Evolutionary conservation across 2,329 filamentous ascomycete species (phyloP).

Genomic region (Curvularia eragrostidis): DNA sequence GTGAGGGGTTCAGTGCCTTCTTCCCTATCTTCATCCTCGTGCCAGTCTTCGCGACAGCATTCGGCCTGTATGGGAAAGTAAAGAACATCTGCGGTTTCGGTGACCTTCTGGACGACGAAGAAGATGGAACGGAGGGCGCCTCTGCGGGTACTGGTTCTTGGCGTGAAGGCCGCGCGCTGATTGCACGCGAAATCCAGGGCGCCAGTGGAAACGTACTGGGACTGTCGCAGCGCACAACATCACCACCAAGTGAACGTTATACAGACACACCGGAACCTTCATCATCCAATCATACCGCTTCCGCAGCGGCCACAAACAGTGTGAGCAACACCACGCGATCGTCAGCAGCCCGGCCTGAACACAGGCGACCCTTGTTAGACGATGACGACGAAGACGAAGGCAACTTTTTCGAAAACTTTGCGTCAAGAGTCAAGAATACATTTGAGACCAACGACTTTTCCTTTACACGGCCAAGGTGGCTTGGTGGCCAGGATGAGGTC

Average conservation of each 20-base stretch:
- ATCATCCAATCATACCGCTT: neutral
- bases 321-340: slow-evolving; percentile 18
- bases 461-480: slow-evolving; percentile 75
- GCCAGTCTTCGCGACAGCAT: slow-evolving; percentile 83
- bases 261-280: slow-evolving; percentile 27
- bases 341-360: slow-evolving; percentile 14
- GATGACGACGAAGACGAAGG: slow-evolving; percentile 72
- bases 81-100: slow-evolving; percentile 81
- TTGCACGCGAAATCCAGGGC: slow-evolving; percentile 75
- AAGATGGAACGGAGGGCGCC: slow-evolving; percentile 64
- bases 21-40: slow-evolving; percentile 89
- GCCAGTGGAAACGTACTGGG: slow-evolving; percentile 48
- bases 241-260: slow-evolving; percentile 35
- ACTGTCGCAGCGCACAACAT: slow-evolving; percentile 30
- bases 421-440: slow-evolving; percentile 88
- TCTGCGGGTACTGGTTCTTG: slow-evolving; percentile 81
- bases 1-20: slow-evolving; percentile 82
- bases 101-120: slow-evolving; percentile 76
- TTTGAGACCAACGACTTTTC: slow-evolving; percentile 71
- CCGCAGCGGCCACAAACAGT: slow-evolving; percentile 9
- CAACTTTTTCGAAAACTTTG: slow-evolving; percentile 82
- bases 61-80: slow-evolving; percentile 86
- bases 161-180: slow-evolving; percentile 89
- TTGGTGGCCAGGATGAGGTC: slow-evolving; percentile 63
- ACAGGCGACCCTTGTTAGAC: slow-evolving; percentile 47